Percentiles rank a stretch among this genome's conserved stretches.
Evolutionary conservation across 306 rosid genomes (phyloP).

Genomic region (Lathyrus oleraceus): DNA sequence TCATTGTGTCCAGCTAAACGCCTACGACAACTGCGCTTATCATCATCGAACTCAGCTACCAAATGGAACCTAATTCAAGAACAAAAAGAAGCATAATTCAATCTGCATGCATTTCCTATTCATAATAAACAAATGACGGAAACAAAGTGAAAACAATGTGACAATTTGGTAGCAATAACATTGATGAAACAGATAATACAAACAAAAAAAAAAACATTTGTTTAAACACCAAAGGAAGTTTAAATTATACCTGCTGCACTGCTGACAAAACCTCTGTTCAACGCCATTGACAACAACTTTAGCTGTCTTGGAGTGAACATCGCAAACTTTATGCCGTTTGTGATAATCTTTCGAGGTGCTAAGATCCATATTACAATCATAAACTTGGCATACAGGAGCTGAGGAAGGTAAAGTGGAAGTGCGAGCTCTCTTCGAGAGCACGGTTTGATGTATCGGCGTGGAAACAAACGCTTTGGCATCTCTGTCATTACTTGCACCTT

Average conservation of each 20-base stretch:
- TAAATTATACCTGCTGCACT: constrained; percentile 75
- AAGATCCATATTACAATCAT: constrained; percentile 75
- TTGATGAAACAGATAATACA: too few species aligned
- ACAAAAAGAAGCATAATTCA: constrained; percentile 16
- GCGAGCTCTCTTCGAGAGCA: constrained; percentile 51
- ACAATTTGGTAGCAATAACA: too few species aligned
- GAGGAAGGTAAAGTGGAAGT: constrained; percentile 43
- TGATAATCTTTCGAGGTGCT: constrained; percentile 82
- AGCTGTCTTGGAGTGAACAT: constrained; percentile 79
- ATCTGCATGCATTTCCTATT: neutral
- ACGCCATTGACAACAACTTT: constrained; percentile 74
- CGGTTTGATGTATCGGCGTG: constrained; percentile 28
- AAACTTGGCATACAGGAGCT: constrained; percentile 70
- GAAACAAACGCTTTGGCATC: constrained; percentile 37
- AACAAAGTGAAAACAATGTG: too few species aligned
- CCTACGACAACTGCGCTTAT: constrained; percentile 86
- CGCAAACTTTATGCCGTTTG: constrained; percentile 81
- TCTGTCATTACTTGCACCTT: constrained; percentile 35
- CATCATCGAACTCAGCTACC: constrained; percentile 75
- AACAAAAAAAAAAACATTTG: too few species aligned
- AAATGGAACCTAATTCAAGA: constrained; percentile 65
- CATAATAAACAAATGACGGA: too few species aligned
- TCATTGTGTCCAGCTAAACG: constrained; percentile 88
- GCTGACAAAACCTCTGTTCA: constrained; percentile 87
- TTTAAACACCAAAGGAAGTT: neutral